Conservation (phyloP, 2,329 filamentous ascomycete genomes). For the Apiospora sp. region DNA sequence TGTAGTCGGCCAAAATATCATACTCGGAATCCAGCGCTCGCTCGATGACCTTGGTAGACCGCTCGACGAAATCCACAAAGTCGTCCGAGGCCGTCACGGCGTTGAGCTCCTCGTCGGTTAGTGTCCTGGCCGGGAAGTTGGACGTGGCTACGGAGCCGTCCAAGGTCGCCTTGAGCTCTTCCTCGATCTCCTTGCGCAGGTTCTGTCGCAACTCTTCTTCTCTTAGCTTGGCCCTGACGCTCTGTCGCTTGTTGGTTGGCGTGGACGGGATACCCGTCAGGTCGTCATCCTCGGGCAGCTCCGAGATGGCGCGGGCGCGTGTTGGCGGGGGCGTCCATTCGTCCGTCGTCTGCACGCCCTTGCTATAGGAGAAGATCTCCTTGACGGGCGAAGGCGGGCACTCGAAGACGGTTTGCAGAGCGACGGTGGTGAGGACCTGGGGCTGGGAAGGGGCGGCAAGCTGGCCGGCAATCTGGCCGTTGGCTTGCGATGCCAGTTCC, state of each 20-base stretch:
- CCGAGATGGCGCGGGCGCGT: constrained; percentile 61
- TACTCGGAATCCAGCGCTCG: constrained; percentile 95
- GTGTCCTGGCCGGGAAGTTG: constrained; percentile 79
- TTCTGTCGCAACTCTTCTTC: constrained; percentile 91
- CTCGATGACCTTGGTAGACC: constrained; percentile 96
- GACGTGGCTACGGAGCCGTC: constrained; percentile 55
- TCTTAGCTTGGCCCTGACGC: constrained; percentile 78
- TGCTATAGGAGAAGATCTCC: constrained; percentile 96
- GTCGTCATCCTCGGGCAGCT: constrained; percentile 68
- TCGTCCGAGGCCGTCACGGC: constrained; percentile 92
- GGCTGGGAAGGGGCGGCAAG: constrained; percentile 48
- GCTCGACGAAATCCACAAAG: constrained; percentile 93
- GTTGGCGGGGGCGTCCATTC: constrained; percentile 68
- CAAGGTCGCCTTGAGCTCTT: constrained; percentile 81
- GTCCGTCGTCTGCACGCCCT: constrained; percentile 90
- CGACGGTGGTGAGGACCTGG: constrained; percentile 77
- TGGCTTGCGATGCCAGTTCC: constrained; percentile 61
- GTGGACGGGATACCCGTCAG: constrained; percentile 61
- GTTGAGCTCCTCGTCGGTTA: constrained; percentile 85
- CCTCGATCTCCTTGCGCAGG: constrained; percentile 88
- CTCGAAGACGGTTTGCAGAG: constrained; percentile 82
- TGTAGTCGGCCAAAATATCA: constrained; percentile 95
- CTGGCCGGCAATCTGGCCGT: constrained; percentile 47
- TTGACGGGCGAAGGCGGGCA: constrained; percentile 77
- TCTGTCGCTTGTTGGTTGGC: constrained; percentile 80